Percentiles rank a stretch among this genome's conserved stretches.
Evolutionary conservation across 306 rosid genomes (phyloP).

Genomic region (Prunus davidiana): DNA sequence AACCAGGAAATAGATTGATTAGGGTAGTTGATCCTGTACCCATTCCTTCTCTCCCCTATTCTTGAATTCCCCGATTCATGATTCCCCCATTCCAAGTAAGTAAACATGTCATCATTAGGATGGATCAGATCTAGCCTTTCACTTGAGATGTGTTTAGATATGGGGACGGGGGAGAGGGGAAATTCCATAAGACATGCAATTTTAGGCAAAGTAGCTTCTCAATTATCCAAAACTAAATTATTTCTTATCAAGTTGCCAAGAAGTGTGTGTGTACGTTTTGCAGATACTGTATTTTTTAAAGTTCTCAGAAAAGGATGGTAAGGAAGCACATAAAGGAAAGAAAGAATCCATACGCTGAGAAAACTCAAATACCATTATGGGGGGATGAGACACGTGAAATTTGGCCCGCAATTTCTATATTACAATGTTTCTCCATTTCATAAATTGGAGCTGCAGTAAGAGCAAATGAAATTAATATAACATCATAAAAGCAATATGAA

Average conservation of each 20-base stretch:
- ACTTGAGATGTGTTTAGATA: too few species aligned
- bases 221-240: not conserved
- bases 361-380: constrained; percentile 77
- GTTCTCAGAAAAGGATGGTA: not conserved
- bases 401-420: constrained; percentile 90
- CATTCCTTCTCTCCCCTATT: too few species aligned
- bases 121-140: too few species aligned
- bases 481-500: not conserved
- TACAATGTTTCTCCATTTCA: constrained; percentile 95
- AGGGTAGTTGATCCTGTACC: too few species aligned
- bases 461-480: constrained; percentile 21
- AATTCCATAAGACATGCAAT: too few species aligned
- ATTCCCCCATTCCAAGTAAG: too few species aligned
- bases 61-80: too few species aligned
- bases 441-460: constrained; percentile 66
- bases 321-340: constrained; percentile 25
- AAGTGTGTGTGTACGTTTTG: not conserved
- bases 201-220: not conserved
- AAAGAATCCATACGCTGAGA: constrained; percentile 38
- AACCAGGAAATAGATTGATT: too few species aligned
- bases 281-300: not conserved
- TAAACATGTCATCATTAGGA: too few species aligned
- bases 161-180: too few species aligned
- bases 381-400: constrained; percentile 65
- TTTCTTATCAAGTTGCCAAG: not conserved